Base-by-base conservation (phyloP, 345 rosid species). In the Clarkia xantiana region DNA sequence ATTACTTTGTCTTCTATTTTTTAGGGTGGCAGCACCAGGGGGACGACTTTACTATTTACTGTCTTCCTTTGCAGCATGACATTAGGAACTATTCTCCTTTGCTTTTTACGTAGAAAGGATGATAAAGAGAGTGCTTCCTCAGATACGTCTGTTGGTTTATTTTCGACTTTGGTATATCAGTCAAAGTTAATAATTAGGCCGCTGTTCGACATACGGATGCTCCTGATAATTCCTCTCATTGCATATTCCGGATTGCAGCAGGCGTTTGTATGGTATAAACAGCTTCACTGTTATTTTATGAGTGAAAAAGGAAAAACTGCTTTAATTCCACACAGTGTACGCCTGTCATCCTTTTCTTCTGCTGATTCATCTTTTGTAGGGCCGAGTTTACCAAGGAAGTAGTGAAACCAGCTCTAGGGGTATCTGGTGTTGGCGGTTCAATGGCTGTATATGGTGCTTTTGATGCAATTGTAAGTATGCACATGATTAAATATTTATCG, bases 221-320 rank as follows among this genome's bases (percentile, higher is more conserved):
- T 82, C 38, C 64, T 89, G 64, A 67, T 82, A 60, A 71, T 85
- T 42, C 97, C 95, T 22, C 86, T 89, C 20, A 74, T 82, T 52
- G 87, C 90, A 38, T 89, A 89, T 66, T 85, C 94, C 53, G 97
- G 95, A 62, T 62, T 85, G 54, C 97, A 89, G 56, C 97, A 89
- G 63, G 94, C 97, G 64, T 88, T 85, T 74, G 94, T 85, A 39
- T 85, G 97, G 97, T 85, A 78, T 34, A 15, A 51, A 25, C 55
- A 54, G 29, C 17, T 45, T 56, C 13, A 12, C 59, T 59, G 6
- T n/a, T 23, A 9, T 34, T 8, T 14, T 41, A 3, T 29, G 8
- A 9, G 25, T 11, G 42, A 4, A 11, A 39, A 22, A n/a, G n/a
- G n/a, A n/a, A 5, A 18, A 2, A 9, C 6, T 22, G 3, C 19